Evolutionary conservation across 1,284 basidiomycete genomes (phyloP), one percentile per base, ranked within the genome.

Genomic region (Ganoderma sinense): DNA sequence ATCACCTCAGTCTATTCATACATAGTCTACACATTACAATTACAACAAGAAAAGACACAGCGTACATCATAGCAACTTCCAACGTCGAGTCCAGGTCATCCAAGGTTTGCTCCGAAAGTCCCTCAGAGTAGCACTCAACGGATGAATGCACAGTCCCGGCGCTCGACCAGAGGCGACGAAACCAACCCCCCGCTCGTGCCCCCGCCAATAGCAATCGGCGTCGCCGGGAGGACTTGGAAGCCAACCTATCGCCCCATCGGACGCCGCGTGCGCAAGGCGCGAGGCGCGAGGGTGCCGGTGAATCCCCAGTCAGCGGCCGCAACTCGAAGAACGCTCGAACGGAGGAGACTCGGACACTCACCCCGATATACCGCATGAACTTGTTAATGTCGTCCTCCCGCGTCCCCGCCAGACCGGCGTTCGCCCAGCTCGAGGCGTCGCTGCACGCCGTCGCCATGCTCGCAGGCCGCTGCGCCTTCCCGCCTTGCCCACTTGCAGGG

Each of bases 321-420:
- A 39, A 4, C 39, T n/a, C n/a, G n/a, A n/a, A 43, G 29, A 14
- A 14, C 16, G n/a, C 29, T 20, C 40, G 39, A 39, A 11, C 41
- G 56, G 8, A 39, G 56, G 8, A 39, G 8, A 8, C n/a, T 36
- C 7, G 55, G 43, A 62, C 11, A 81, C 83, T 72, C 72, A 85
- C 86, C 73, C 86, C 86, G 56, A 87, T 85, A 73, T 84, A 82
- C 23, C 79, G 71, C 83, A 85, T 83, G 73, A 87, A 84, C 29
- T 71, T 79, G 69, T 86, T 86, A 61, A 87, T 26, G 26, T 70
- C 48, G 8, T 61, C 64, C 45, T 65, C 66, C 59, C 69, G 65
- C 43, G 39, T 36, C 41, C 56, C 65, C 11, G 33, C 55, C 36
- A 51, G n/a, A 4, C 60, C 64, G 80, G 66, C 58, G 39, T 69